Evolutionary conservation across 1,139 yeast genomes (phyloP).

Genomic region (Candida sp.): DNA sequence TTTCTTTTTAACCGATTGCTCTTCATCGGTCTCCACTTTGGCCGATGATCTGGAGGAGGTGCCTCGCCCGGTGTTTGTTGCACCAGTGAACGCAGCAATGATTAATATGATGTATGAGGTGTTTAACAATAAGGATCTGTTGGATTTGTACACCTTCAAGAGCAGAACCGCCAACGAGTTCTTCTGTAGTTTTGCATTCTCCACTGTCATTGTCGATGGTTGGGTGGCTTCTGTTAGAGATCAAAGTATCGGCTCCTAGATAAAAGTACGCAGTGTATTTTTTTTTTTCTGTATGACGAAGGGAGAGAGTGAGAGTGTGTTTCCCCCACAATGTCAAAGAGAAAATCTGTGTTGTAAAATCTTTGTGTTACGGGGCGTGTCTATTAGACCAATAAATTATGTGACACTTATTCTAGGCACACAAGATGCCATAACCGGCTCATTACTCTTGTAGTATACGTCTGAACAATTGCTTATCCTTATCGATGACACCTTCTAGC

Average conservation of each 20-base stretch:
- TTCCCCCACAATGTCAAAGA: conserved; percentile 1
- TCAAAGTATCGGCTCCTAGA: no score
- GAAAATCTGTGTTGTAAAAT: no score
- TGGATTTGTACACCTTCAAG: conserved; percentile 45
- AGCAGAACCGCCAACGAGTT: conserved; percentile 24
- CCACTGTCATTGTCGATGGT: no score
- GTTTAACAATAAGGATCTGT: conserved; percentile 52
- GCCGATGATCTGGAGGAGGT: conserved; percentile 5
- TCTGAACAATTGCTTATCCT: conserved; percentile 15
- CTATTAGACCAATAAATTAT: not conserved
- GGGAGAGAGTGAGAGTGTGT: no score
- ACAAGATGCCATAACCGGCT: not conserved
- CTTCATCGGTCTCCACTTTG: conserved; percentile 7
- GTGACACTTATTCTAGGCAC: not conserved
- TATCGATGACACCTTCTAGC: conserved; percentile 16
- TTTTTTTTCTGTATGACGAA: not conserved
- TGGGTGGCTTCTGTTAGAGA: no score
- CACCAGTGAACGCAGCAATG: conserved; percentile 51
- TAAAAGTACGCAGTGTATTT: no score
- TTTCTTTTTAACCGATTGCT: conserved; percentile 19
- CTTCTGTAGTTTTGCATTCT: conserved; percentile 7
- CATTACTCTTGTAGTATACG: not conserved
- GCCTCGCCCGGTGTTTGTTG: conserved; percentile 32
- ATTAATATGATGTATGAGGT: conserved; percentile 52
- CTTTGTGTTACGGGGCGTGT: no score